These are phyloP conservation scores for Cymodocea nodosa DNA, from an alignment of 116 monocot genomes.

Conservation along the genomic window DNA sequence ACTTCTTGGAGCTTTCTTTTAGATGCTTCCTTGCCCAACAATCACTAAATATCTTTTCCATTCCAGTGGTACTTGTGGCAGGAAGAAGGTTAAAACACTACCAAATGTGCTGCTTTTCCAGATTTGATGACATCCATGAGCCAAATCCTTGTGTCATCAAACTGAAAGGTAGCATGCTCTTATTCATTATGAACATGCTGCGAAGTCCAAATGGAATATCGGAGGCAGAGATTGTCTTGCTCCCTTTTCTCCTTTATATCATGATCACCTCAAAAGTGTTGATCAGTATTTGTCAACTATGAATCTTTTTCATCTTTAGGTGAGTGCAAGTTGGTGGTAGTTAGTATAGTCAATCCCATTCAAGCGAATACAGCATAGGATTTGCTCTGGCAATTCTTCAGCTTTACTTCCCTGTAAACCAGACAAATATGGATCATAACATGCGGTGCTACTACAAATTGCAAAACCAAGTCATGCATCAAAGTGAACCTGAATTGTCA, in stretches of 20 bases:
- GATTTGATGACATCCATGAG: too few relatives aligned
- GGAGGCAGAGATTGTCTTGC: background rate
- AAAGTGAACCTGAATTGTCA: slow-evolving; percentile 86
- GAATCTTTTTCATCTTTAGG: background rate
- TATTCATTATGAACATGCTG: background rate
- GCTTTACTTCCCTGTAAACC: slow-evolving; percentile 51
- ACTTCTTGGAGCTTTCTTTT: background rate
- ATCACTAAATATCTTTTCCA: background rate
- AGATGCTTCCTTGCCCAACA: background rate
- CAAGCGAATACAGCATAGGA: slow-evolving; percentile 60
- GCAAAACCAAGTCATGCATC: background rate
- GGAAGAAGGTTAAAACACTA: background rate
- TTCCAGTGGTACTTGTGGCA: background rate
- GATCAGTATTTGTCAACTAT: background rate
- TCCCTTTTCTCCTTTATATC: background rate
- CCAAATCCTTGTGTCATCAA: too few relatives aligned
- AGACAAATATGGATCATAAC: background rate
- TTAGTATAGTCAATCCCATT: slow-evolving; percentile 48
- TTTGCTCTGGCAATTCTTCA: slow-evolving; percentile 68
- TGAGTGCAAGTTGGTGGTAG: slow-evolving; percentile 32
- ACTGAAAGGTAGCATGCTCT: too few relatives aligned
- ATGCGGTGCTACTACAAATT: too few relatives aligned
- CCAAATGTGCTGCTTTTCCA: too few relatives aligned
- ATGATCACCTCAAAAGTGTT: background rate
- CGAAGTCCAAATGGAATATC: background rate